A percentile compares a stretch with the other conserved stretches of the same genome.
Evolutionary conservation across 2,329 filamentous ascomycete genomes (phyloP).

Genomic region (Pseudocercospora pini-densiflorae): DNA sequence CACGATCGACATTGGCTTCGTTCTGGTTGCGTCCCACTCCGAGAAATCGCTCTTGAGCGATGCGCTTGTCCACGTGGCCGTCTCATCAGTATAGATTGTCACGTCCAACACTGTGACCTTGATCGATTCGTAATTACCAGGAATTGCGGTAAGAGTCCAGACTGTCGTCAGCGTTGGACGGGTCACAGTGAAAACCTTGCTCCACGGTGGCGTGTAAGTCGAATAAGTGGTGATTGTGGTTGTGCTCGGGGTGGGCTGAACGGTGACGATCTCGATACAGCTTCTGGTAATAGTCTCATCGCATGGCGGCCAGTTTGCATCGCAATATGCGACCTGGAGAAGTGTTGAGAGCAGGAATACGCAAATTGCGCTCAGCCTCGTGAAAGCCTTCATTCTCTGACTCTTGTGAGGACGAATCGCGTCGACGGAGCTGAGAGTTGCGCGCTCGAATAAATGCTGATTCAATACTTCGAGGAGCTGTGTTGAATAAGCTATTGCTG

Average conservation of each 20-base stretch:
- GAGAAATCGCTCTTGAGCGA: not conserved
- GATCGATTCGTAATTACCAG: not conserved
- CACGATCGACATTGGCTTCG: not conserved
- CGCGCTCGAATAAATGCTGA: too few relatives aligned
- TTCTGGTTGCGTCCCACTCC: not conserved
- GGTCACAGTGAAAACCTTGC: not conserved
- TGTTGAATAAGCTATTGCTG: too few relatives aligned
- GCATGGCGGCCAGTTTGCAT: too few relatives aligned
- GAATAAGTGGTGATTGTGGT: not conserved
- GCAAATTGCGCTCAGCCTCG: too few relatives aligned
- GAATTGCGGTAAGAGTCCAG: not conserved
- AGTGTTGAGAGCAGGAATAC: too few relatives aligned
- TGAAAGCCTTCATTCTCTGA: too few relatives aligned
- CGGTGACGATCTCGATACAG: not conserved
- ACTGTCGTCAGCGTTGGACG: not conserved
- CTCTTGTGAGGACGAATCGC: too few relatives aligned
- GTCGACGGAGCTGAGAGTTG: too few relatives aligned
- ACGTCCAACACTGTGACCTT: not conserved
- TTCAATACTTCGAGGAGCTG: too few relatives aligned
- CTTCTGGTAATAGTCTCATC: not conserved
- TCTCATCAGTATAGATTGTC: not conserved
- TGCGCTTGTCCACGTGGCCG: not conserved
- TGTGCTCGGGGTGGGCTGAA: not conserved
- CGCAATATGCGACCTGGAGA: too few relatives aligned
- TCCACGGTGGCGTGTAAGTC: not conserved